Conservation (phyloP, 345 rosid species). For the Physaria fendleri region DNA sequence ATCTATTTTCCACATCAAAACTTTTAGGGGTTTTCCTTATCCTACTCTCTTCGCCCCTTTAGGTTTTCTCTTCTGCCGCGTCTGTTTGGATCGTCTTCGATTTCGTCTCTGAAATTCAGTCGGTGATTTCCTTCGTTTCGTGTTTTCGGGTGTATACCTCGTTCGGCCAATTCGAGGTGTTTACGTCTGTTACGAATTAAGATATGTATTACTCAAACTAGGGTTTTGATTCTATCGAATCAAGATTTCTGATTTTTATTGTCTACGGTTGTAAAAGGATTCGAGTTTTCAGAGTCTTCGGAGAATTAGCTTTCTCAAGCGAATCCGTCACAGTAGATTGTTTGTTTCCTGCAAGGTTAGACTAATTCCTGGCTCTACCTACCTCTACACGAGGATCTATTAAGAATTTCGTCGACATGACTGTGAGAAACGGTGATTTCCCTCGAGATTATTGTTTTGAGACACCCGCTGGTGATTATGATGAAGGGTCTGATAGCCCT, state of each 20-base stretch:
- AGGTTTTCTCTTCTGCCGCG: background rate
- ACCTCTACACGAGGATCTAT: background rate
- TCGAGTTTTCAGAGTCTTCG: background rate
- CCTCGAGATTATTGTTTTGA: constrained; percentile 6
- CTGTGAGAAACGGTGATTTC: constrained; percentile 22
- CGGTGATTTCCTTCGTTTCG: background rate
- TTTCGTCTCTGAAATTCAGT: background rate
- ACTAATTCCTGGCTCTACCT: background rate
- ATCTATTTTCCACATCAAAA: background rate
- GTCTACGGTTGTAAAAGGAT: background rate
- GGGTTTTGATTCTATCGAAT: constrained; percentile 1
- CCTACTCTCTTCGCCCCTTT: background rate
- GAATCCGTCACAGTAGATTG: background rate
- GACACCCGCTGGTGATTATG: constrained; percentile 10
- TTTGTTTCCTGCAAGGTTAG: background rate
- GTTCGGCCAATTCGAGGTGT: background rate
- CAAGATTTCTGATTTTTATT: background rate
- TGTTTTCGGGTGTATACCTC: background rate
- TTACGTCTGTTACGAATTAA: background rate
- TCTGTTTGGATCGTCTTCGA: constrained; percentile 10
- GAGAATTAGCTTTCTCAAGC: background rate
- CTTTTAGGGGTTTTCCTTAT: background rate
- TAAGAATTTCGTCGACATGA: constrained; percentile 3
- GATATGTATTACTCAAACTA: background rate
- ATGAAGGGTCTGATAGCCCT: constrained; percentile 61